Conservation (phyloP, 257 asterid genomes). For the Fraxinus excelsior region DNA sequence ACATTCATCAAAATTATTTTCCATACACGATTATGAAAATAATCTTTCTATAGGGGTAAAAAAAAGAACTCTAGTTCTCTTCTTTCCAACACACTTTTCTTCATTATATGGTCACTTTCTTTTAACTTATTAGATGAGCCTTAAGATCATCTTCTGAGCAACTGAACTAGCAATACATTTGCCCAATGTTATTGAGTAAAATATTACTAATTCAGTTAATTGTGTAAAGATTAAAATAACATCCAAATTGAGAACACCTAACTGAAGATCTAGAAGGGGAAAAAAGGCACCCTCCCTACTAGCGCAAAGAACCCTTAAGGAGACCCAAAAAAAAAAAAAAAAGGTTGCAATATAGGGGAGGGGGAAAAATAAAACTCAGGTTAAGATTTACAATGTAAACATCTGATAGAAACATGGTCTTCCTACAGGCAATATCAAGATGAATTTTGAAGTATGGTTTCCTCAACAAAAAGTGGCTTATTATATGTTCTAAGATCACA, state of each 20-base stretch:
- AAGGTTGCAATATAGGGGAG: neutral
- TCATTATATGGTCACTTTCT: neutral
- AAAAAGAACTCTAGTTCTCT: neutral
- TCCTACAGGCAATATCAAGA: neutral
- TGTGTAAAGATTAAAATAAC: neutral
- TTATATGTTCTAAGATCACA: neutral
- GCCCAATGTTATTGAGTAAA: neutral
- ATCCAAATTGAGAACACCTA: slow-evolving; percentile 1
- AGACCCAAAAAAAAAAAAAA: neutral
- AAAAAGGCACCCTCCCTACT: neutral
- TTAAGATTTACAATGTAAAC: neutral
- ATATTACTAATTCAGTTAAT: neutral
- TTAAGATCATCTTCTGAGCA: neutral
- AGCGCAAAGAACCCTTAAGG: neutral
- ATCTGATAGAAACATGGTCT: neutral
- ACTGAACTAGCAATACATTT: slow-evolving; percentile 13
- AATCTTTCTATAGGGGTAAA: slow-evolving; percentile 4
- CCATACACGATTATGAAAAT: neutral
- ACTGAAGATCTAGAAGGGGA: neutral
- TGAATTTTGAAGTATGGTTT: neutral
- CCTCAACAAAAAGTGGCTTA: neutral
- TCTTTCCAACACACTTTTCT: neutral
- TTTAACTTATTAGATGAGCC: neutral
- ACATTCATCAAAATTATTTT: slow-evolving; percentile 19
- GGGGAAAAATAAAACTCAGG: neutral